phyloP scores from a whole-genome alignment of 441 rosid species.

The Gossypium gossypioides region DNA sequence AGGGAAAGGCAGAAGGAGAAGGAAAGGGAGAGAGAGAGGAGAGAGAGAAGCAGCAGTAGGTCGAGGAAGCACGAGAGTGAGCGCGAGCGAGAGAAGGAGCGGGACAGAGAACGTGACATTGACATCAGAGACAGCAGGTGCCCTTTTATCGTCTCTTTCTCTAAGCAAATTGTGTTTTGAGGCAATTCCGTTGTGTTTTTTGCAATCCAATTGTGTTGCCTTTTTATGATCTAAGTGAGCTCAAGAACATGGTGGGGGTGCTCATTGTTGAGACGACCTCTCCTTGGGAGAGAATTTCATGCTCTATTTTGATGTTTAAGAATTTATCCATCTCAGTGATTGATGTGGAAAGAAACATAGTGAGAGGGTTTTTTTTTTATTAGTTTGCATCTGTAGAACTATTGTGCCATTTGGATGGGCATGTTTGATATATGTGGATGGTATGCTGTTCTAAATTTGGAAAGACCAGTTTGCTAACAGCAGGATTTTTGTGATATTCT shows the following conservation, averaged over 20 bases:
- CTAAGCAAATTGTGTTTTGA: neutral
- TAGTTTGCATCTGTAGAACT: neutral
- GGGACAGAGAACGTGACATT: conserved; percentile 24
- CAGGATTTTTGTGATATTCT: neutral
- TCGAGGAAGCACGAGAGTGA: conserved; percentile 43
- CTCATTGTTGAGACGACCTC: too few relatives aligned
- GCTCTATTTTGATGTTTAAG: neutral
- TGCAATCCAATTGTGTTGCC: neutral
- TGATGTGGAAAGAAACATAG: neutral
- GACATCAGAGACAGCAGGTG: conserved; percentile 58
- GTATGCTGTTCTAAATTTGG: neutral
- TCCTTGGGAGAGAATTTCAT: neutral
- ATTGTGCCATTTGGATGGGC: neutral
- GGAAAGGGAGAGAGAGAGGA: conserved; percentile 21
- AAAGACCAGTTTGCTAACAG: neutral
- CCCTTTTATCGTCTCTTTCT: neutral
- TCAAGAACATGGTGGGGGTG: neutral
- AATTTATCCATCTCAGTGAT: neutral
- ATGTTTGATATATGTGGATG: neutral
- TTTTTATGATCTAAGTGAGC: neutral
- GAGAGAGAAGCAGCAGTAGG: conserved; percentile 37
- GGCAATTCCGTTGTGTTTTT: neutral
- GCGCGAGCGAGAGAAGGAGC: conserved; percentile 11
- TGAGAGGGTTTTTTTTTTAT: neutral
- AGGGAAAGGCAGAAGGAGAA: neutral